phyloP scores from a whole-genome alignment of 805 yeast species.

The Nakazawaea pomicola region DNA sequence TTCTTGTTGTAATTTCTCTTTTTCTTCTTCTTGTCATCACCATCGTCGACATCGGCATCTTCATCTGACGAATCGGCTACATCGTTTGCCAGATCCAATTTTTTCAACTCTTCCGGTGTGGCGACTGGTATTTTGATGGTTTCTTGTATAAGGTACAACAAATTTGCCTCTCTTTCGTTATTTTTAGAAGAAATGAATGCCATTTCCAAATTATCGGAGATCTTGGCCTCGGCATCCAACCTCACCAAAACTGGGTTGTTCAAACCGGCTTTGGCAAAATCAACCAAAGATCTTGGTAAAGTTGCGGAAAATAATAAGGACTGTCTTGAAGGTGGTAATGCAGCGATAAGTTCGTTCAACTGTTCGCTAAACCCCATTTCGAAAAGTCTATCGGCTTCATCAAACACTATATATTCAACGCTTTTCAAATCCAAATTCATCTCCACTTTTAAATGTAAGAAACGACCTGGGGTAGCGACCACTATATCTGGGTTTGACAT shows the following conservation, averaged over 20 bases:
- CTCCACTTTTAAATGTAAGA: constrained; percentile 91
- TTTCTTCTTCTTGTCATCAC: constrained; percentile 19
- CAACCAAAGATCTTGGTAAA: constrained; percentile 85
- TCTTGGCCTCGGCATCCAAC: constrained; percentile 86
- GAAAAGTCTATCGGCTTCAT: constrained; percentile 94
- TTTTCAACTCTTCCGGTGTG: constrained; percentile 58
- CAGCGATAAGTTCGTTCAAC: constrained; percentile 78
- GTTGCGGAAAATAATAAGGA: constrained; percentile 93
- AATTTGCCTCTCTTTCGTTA: constrained; percentile 85
- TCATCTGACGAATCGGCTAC: constrained; percentile 49
- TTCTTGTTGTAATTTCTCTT: constrained; percentile 32
- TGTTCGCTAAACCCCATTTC: constrained; percentile 97
- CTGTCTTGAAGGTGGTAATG: constrained; percentile 80
- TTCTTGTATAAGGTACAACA: constrained; percentile 72
- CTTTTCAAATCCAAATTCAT: constrained; percentile 83
- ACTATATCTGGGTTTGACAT: constrained; percentile 91
- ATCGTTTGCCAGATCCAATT: constrained; percentile 42
- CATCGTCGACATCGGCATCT: constrained; percentile 36
- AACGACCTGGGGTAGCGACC: constrained; percentile 97
- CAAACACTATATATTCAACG: constrained; percentile 88
- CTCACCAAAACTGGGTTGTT: constrained; percentile 89
- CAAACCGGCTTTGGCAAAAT: constrained; percentile 96
- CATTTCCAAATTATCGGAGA: constrained; percentile 89
- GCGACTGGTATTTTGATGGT: constrained; percentile 83
- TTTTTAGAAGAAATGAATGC: constrained; percentile 76